Percentiles rank a stretch among this genome's conserved stretches.
Evolutionary conservation across 768 basidiomycete genomes (phyloP).

Genomic region (Hygrophoropsis aurantiaca): DNA sequence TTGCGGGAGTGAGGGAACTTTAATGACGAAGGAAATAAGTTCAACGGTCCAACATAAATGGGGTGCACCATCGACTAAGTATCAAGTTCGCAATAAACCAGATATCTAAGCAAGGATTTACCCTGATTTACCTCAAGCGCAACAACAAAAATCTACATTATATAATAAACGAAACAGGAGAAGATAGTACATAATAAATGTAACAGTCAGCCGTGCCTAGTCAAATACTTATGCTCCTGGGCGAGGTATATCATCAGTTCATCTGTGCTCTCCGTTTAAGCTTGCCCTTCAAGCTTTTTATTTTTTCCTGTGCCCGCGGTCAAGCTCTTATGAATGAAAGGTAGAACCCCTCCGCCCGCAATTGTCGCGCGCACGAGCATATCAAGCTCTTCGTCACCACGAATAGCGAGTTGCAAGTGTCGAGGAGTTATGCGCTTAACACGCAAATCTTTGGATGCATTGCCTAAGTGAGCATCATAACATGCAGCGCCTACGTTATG

Average conservation of each 20-base stretch:
- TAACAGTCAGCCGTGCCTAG: too few relatives aligned
- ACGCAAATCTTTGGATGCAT: conserved; percentile 95
- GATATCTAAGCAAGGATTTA: too few relatives aligned
- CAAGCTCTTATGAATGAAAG: conserved; percentile 86
- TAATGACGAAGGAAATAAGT: too few relatives aligned
- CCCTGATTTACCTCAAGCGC: too few relatives aligned
- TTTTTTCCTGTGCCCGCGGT: conserved; percentile 51
- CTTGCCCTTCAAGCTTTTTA: conserved; percentile 40
- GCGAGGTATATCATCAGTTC: background rate
- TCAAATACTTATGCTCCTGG: too few relatives aligned
- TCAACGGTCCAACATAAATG: too few relatives aligned
- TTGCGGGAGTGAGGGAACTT: too few relatives aligned
- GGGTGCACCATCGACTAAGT: too few relatives aligned
- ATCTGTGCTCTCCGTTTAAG: background rate
- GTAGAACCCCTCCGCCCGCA: conserved; percentile 84
- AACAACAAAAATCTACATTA: too few relatives aligned
- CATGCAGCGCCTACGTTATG: background rate
- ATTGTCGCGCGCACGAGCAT: conserved; percentile 92
- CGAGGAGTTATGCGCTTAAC: conserved; percentile 97
- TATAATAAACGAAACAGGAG: too few relatives aligned
- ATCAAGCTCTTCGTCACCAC: conserved; percentile 97
- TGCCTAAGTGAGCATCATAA: conserved; percentile 58
- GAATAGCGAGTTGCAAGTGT: conserved; percentile 93
- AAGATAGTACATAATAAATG: too few relatives aligned
- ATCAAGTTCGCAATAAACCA: too few relatives aligned